Evolutionary conservation across 441 rosid genomes (phyloP).

Genomic region (Euphorbia schlechtendalii): DNA sequence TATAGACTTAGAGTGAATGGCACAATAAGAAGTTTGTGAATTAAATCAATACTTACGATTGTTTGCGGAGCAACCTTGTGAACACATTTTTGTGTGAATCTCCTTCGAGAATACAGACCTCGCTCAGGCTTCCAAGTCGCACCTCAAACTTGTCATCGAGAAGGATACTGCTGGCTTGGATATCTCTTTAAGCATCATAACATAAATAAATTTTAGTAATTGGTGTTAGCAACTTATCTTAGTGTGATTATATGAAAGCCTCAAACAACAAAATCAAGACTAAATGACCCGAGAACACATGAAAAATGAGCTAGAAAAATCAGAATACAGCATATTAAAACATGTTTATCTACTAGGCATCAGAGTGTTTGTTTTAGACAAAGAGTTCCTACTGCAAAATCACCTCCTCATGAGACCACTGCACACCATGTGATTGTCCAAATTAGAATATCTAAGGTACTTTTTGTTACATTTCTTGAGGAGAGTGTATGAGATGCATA

Average conservation of each 20-base stretch:
- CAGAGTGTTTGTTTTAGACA: background rate
- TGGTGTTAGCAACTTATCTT: background rate
- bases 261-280: background rate
- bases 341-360: background rate
- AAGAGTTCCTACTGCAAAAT: background rate
- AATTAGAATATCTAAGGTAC: background rate
- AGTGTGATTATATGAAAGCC: background rate
- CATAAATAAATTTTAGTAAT: slow-evolving; percentile 14
- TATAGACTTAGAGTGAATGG: too few relatives aligned
- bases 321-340: background rate
- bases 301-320: background rate
- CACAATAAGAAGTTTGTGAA: slow-evolving; percentile 5
- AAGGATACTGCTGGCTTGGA: slow-evolving; percentile 96
- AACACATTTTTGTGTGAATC: slow-evolving; percentile 61
- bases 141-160: slow-evolving; percentile 98
- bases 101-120: slow-evolving; percentile 56
- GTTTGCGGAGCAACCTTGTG: slow-evolving; percentile 61
- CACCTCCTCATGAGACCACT: background rate
- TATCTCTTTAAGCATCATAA: slow-evolving; percentile 54
- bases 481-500: too few relatives aligned
- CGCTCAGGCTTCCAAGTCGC: slow-evolving; percentile 87
- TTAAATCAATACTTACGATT: slow-evolving; percentile 54
- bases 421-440: background rate
- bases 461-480: too few relatives aligned
- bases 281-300: background rate